phyloP scores from a whole-genome alignment of 305 asterid genomes.

The Fraxinus albicans region DNA sequence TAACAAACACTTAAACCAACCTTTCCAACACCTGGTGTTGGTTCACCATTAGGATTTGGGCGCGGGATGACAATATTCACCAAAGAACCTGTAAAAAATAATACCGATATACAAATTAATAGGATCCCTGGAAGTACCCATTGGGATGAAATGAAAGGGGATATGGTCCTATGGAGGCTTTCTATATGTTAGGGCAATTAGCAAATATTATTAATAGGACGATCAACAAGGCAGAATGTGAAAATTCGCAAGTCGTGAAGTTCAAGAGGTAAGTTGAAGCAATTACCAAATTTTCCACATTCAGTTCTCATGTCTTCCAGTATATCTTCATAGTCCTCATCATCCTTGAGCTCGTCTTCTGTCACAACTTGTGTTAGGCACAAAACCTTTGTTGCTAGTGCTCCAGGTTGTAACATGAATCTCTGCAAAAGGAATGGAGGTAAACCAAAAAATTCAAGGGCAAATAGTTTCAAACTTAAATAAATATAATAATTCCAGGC shows the following conservation, averaged over 20 bases:
- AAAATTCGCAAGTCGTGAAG: not conserved
- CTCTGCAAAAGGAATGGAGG: constrained; percentile 49
- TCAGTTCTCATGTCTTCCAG: constrained; percentile 89
- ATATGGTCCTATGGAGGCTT: not conserved
- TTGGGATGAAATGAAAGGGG: not conserved
- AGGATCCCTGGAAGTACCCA: not conserved
- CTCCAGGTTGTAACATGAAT: constrained; percentile 59
- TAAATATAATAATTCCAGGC: not conserved
- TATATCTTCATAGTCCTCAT: constrained; percentile 84
- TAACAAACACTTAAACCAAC: constrained; percentile 22
- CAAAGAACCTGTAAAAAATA: constrained; percentile 35
- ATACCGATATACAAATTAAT: not conserved
- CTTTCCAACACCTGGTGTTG: constrained; percentile 49
- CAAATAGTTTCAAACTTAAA: not conserved
- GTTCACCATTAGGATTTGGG: constrained; percentile 40
- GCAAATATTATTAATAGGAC: constrained; percentile 18
- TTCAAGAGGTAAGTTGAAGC: not conserved
- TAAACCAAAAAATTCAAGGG: not conserved
- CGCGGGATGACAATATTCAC: constrained; percentile 49
- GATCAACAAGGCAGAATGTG: constrained; percentile 13
- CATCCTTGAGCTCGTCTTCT: constrained; percentile 76
- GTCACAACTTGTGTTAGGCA: constrained; percentile 81
- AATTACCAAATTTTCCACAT: constrained; percentile 85
- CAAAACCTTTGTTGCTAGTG: constrained; percentile 70
- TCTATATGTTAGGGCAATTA: constrained; percentile 13